Percentiles rank a stretch among this genome's conserved stretches.
Conservation (phyloP, 2,329 filamentous ascomycete species). For the Xylaria digitata region DNA sequence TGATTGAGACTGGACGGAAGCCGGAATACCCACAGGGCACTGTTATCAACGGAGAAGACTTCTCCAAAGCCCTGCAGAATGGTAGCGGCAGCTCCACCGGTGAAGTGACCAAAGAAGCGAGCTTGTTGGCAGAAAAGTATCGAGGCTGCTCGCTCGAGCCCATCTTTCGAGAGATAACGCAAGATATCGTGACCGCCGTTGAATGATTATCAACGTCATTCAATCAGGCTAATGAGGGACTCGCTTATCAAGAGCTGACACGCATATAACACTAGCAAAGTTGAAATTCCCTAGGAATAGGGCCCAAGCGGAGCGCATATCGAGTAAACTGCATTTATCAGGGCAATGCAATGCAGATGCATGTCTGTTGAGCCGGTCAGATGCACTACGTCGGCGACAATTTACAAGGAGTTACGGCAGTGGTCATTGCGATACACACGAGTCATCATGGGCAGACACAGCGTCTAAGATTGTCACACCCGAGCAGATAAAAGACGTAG, state of each 20-base stretch:
- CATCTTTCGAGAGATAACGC: slow-evolving; percentile 74
- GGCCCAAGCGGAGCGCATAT: slow-evolving; percentile 35
- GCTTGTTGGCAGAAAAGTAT: slow-evolving; percentile 76
- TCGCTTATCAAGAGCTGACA: slow-evolving; percentile 33
- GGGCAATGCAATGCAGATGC: slow-evolving; percentile 30
- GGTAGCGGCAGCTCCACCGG: slow-evolving; percentile 41
- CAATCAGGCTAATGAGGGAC: slow-evolving; percentile 46
- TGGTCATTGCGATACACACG: slow-evolving; percentile 1
- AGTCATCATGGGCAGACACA: neutral
- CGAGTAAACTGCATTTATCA: slow-evolving; percentile 32
- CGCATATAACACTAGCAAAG: slow-evolving; percentile 21
- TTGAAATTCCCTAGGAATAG: slow-evolving; percentile 23
- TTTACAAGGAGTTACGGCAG: slow-evolving; percentile 9
- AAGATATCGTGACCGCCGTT: slow-evolving; percentile 58
- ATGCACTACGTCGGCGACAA: slow-evolving; percentile 4
- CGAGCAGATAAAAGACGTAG: slow-evolving; percentile 13
- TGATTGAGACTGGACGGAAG: slow-evolving; percentile 79
- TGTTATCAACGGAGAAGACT: slow-evolving; percentile 66
- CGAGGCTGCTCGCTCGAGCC: slow-evolving; percentile 75
- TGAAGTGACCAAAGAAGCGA: slow-evolving; percentile 53
- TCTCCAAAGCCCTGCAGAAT: slow-evolving; percentile 55
- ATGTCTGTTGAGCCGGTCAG: slow-evolving; percentile 16
- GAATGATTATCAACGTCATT: slow-evolving; percentile 43
- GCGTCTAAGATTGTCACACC: neutral
- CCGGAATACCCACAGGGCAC: slow-evolving; percentile 79